phyloP scores from a whole-genome alignment of 1,284 basidiomycete genomes.

The Cryptococcus deneoformans region DNA sequence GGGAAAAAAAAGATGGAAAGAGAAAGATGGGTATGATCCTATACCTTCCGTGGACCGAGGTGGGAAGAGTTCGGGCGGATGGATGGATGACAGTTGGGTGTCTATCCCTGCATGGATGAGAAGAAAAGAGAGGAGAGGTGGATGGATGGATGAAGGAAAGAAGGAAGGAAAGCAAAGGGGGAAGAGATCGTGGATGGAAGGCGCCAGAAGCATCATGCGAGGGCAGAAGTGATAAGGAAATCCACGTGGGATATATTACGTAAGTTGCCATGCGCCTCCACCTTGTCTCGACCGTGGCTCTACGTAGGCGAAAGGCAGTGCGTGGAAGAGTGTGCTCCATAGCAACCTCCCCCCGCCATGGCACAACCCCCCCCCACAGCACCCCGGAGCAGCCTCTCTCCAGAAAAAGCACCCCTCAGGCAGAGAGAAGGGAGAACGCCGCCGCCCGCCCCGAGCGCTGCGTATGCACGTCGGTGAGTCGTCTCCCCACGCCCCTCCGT shows the following conservation, averaged over 20 bases:
- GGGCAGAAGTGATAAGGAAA: not conserved
- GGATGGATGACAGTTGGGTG: not conserved
- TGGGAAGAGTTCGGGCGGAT: too few species aligned
- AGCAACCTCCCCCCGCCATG: not conserved
- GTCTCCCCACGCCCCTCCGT: not conserved
- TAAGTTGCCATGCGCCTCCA: not conserved
- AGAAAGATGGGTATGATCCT: not conserved
- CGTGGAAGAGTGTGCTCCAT: not conserved
- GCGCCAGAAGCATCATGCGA: not conserved
- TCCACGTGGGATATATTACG: not conserved
- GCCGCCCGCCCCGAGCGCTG: slow-evolving; percentile 75
- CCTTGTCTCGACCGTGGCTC: not conserved
- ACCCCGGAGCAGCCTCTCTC: slow-evolving; percentile 10
- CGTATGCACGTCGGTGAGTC: slow-evolving; percentile 75
- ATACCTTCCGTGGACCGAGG: too few species aligned
- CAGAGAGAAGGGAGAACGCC: slow-evolving; percentile 53
- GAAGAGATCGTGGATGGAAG: not conserved
- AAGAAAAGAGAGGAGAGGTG: slow-evolving; percentile 3
- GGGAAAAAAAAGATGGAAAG: not conserved
- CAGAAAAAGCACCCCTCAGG: slow-evolving; percentile 10
- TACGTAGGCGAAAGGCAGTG: too few species aligned
- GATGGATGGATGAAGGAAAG: not conserved
- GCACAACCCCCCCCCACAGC: not conserved
- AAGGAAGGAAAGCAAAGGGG: not conserved
- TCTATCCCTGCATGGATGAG: slow-evolving; percentile 2